Conservation (phyloP, 2,329 filamentous ascomycete species). For the Geoglossum cookeanum region DNA sequence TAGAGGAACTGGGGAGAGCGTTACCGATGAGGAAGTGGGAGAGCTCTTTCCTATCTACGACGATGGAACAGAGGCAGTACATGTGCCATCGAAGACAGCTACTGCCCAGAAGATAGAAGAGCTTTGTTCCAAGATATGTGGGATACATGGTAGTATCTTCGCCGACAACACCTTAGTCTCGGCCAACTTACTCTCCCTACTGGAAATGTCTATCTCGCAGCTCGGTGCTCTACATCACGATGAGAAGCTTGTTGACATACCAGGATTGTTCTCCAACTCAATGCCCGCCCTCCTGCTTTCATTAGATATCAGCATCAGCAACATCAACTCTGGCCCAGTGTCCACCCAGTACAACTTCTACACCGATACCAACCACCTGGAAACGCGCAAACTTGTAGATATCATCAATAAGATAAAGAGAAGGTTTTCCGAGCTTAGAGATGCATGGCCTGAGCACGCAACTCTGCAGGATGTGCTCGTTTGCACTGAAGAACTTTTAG, state of each 20-base stretch:
- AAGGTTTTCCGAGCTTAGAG: slow-evolving; percentile 51
- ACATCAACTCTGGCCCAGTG: slow-evolving; percentile 22
- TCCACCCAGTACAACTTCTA: slow-evolving; percentile 67
- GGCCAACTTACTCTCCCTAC: background rate
- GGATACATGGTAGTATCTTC: slow-evolving; percentile 1
- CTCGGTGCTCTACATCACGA: background rate
- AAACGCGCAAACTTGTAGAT: slow-evolving; percentile 53
- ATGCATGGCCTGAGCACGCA: slow-evolving; percentile 51
- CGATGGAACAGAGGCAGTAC: slow-evolving; percentile 9
- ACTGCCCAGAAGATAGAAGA: background rate
- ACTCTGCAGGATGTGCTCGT: slow-evolving; percentile 60
- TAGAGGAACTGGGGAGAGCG: slow-evolving; percentile 55
- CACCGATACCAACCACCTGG: slow-evolving; percentile 53
- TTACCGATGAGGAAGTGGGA: slow-evolving; percentile 58
- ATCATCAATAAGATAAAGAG: slow-evolving; percentile 49
- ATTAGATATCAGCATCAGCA: slow-evolving; percentile 40
- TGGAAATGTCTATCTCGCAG: slow-evolving; percentile 1
- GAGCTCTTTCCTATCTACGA: slow-evolving; percentile 68
- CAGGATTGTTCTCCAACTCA: slow-evolving; percentile 21
- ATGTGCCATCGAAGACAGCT: background rate
- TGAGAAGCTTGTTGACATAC: background rate
- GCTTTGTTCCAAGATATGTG: background rate
- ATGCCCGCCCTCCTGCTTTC: slow-evolving; percentile 47
- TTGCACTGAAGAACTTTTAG: slow-evolving; percentile 55
- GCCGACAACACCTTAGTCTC: background rate